Evolutionary conservation across 768 basidiomycete species (phyloP), one percentile per base, ranked within the genome.

Genomic region (Collybiopsis confluens): DNA sequence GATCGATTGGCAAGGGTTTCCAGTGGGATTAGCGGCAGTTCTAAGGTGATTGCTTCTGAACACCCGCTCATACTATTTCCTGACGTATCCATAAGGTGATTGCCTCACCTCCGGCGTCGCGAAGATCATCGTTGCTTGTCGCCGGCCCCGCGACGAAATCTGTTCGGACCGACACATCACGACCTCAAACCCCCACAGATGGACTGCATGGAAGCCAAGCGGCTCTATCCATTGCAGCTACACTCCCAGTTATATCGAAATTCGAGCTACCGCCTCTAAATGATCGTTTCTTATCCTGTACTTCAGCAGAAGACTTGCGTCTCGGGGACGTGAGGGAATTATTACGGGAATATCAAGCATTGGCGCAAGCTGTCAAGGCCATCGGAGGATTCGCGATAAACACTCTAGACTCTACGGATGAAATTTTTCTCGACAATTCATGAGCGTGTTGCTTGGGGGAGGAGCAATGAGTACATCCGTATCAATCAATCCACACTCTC

Each of bases 1-100:
- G 93, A 94, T 69, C 76, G 94, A 35, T 68, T 98, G 61, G 89
- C 92, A 6, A 82, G 80, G 55, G 81, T 95, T 67, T 86, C 90
- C 6, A 84, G 78, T 8, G 62, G 77, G 54, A 41, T 52, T 10
- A 61, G 73, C 77, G 54, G 72, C 79, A 47, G 73, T 78, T 38
- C 69, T 75, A 53, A 53, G 40, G 68, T 66, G 53, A 65, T 66
- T 30, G 59, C 59, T 21, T 43, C 45, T 1, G 42, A 54, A 21
- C 78, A 72, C 4, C 16, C 72, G 73, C 74, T 27, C 24, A 60
- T 41, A 16, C 27, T 55, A 48, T 20, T 10, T 40, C 49, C 27
- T 43, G 56, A n/a, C 36, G 2, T 36, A 16, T n/a, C 28, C 45
- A 46, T 26, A 27, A 23, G 20, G 24, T 28, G 27, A 30, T 21